A percentile compares a stretch with the other conserved stretches of the same genome.
Conservation (phyloP, 2,329 filamentous ascomycete genomes). For the Rutstroemia sp. region DNA sequence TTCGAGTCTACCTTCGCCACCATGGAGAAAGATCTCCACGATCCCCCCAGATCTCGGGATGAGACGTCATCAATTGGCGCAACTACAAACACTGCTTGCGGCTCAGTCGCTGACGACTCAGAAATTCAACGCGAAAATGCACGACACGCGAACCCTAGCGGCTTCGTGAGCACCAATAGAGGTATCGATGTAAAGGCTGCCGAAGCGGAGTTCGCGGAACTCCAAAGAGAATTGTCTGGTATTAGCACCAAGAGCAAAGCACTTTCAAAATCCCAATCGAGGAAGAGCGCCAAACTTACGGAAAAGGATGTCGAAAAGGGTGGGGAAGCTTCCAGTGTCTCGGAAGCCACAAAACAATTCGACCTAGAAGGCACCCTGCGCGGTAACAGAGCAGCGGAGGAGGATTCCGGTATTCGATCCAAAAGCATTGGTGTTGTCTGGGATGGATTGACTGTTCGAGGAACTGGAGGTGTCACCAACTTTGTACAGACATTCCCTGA, state of each 20-base stretch:
- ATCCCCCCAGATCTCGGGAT: neutral
- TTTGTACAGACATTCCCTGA: slow-evolving; percentile 68
- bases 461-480: slow-evolving; percentile 66
- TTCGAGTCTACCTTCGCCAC: neutral
- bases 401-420: slow-evolving; percentile 68
- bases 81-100: slow-evolving; percentile 2
- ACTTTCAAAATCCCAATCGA: slow-evolving; percentile 41
- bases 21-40: slow-evolving; percentile 5
- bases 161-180: slow-evolving; percentile 32
- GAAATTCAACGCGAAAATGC: slow-evolving; percentile 28
- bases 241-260: slow-evolving; percentile 46
- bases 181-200: slow-evolving; percentile 57
- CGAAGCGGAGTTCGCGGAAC: slow-evolving; percentile 62
- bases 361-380: slow-evolving; percentile 69
- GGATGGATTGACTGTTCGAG: slow-evolving; percentile 69
- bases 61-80: neutral
- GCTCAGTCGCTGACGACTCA: slow-evolving; percentile 33
- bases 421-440: slow-evolving; percentile 78
- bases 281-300: slow-evolving; percentile 19
- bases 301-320: slow-evolving; percentile 53
- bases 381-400: slow-evolving; percentile 63
- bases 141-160: slow-evolving; percentile 38
- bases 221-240: slow-evolving; percentile 54
- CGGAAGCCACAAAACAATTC: slow-evolving; percentile 45
- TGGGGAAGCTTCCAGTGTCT: slow-evolving; percentile 27